Percentiles rank a stretch among this genome's conserved stretches.
Conservation (phyloP, 2,329 filamentous ascomycete species). For the Stagonosporopsis tanaceti region DNA sequence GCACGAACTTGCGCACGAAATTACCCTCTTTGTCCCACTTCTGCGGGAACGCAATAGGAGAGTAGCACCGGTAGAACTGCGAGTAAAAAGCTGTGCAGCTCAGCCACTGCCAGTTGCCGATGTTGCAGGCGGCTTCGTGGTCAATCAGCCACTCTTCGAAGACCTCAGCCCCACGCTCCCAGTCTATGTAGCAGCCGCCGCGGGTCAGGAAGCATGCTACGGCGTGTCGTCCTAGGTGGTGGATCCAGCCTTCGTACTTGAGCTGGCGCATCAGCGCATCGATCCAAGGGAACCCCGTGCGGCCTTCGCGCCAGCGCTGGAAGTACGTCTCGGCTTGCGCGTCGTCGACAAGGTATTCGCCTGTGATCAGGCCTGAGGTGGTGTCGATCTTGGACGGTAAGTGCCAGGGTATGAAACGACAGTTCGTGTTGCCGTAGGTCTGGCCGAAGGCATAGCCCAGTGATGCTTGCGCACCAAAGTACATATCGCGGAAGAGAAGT, state of each 20-base stretch:
- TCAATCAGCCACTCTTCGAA: conserved; percentile 80
- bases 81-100: conserved; percentile 77
- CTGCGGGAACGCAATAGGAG: conserved; percentile 74
- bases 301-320: conserved; percentile 71
- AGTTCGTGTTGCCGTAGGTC: conserved; percentile 70
- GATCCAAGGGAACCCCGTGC: conserved; percentile 81
- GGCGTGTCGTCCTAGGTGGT: conserved; percentile 79
- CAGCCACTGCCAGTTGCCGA: conserved; percentile 82
- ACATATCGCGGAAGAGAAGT: conserved; percentile 82
- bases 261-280: conserved; percentile 82
- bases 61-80: conserved; percentile 76
- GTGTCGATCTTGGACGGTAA: conserved; percentile 67
- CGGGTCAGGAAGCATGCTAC: conserved; percentile 83
- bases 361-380: conserved; percentile 59
- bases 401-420: conserved; percentile 82
- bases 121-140: conserved; percentile 76
- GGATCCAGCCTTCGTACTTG: conserved; percentile 76
- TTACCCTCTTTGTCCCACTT: conserved; percentile 77
- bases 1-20: conserved; percentile 71
- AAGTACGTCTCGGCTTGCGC: conserved; percentile 71
- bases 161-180: conserved; percentile 80
- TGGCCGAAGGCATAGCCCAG: conserved; percentile 71
- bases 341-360: conserved; percentile 70
- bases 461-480: conserved; percentile 77
- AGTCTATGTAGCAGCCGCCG: conserved; percentile 79